Conservation (phyloP, 371 early-diverging fungal species). For the Dinochytrium kinnereticum region DNA sequence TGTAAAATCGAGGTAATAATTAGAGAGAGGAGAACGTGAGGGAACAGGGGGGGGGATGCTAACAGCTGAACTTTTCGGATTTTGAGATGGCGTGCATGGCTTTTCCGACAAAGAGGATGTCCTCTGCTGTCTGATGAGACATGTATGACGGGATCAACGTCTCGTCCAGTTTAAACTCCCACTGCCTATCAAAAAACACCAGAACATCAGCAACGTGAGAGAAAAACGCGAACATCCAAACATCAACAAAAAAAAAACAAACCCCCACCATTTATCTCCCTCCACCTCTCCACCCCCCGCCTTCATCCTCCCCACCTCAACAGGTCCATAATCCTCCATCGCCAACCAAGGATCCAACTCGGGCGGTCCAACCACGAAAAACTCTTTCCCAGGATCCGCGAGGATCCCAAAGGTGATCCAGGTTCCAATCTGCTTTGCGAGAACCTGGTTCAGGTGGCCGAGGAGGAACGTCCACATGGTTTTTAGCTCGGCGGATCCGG, state of each 20-base stretch:
- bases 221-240: too few species aligned
- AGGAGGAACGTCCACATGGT: neutral
- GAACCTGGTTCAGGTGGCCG: conserved; percentile 50
- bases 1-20: neutral
- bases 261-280: too few species aligned
- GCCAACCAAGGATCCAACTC: neutral
- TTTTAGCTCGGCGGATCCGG: neutral
- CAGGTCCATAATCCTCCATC: neutral
- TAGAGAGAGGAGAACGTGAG: neutral
- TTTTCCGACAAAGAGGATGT: conserved; percentile 77
- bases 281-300: neutral
- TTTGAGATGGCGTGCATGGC: conserved; percentile 66
- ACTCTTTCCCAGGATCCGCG: conserved; percentile 67
- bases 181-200: conserved; percentile 47
- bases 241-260: too few species aligned
- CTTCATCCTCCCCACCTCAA: neutral
- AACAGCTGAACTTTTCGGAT: conserved; percentile 8
- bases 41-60: neutral
- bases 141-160: conserved; percentile 62
- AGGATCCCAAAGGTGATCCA: conserved; percentile 80
- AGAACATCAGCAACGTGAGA: neutral
- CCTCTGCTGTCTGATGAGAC: conserved; percentile 56
- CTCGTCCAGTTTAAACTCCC: conserved; percentile 58
- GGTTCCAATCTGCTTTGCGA: conserved; percentile 69
- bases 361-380: conserved; percentile 57